These are phyloP conservation scores for Celoporthe dispersa DNA, from an alignment of 2,329 filamentous ascomycete species.

Conservation along the genomic window DNA sequence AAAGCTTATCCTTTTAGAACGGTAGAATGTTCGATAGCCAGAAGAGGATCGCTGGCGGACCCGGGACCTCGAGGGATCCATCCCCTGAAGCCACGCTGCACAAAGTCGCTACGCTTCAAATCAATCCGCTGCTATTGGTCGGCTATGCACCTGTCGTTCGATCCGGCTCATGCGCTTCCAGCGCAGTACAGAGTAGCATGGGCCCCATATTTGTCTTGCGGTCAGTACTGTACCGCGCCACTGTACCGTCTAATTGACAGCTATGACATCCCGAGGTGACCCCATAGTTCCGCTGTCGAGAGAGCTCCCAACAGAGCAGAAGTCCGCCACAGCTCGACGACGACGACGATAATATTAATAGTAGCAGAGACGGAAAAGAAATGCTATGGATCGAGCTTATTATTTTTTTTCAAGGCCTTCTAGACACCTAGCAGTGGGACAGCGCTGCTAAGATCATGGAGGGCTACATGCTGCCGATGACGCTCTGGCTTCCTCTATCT, in stretches of 20 bases:
- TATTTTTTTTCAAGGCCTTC: not conserved
- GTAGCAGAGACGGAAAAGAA: not conserved
- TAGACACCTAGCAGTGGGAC: not conserved
- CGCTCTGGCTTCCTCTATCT: not conserved
- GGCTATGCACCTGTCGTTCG: constrained; percentile 11
- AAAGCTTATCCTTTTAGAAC: not conserved
- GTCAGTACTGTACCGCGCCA: not conserved
- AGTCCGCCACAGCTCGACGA: not conserved
- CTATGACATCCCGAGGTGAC: not conserved
- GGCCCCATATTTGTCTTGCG: constrained; percentile 7
- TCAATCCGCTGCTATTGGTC: constrained; percentile 25
- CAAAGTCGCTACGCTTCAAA: constrained; percentile 20
- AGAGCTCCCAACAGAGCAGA: not conserved
- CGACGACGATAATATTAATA: not conserved
- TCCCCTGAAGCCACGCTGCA: constrained; percentile 20
- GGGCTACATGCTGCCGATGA: not conserved
- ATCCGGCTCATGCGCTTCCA: constrained; percentile 18
- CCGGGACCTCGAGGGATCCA: not conserved
- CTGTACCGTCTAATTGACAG: not conserved
- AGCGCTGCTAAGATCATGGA: not conserved
- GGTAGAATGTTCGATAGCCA: not conserved
- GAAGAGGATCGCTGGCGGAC: not conserved
- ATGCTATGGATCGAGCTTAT: too few species aligned
- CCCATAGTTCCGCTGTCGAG: not conserved
- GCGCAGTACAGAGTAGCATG: not conserved